Base-by-base conservation (phyloP, 1,284 basidiomycete species). In the Pyrrhoderma noxium region DNA sequence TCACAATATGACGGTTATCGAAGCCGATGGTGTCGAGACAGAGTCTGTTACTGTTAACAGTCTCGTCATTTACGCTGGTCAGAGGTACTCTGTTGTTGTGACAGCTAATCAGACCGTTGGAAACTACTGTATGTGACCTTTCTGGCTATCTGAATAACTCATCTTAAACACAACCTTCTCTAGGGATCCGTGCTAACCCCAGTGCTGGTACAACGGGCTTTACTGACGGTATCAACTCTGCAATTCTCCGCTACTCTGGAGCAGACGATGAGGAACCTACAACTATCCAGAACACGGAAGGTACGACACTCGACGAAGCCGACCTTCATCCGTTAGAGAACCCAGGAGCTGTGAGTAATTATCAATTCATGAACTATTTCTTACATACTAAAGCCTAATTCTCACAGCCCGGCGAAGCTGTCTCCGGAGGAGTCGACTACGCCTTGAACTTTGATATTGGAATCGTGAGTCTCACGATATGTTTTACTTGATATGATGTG, bases 61-160 rank as follows among this genome's bases (percentile, higher is more conserved):
- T 3, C 54, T 67, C 45, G 60, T 62, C 34, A 65, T 70, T 42
- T 65, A 69, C 46, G 65, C 71, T 7, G 67, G 58, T 9, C 69
- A 71, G 55, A 65, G 69, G 8, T 70, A 70, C 51, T 68, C 67
- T 8, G 62, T 69, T 47, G 62, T 70, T 34, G 64, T 69, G 50
- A 45, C 61, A 59, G 67, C 69, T 2, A 59, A 65, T 48, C 67
- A 70, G 55, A 47, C 61, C 3, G 61, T 69, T 9, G 64, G 57
- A 38, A 70, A 70, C 56, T 71, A 70, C 57, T 70, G 69, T 58
- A 46, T 44, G 51, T 42, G 8, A 44, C 8, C 41, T n/a, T 16
- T 5, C 38, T 53, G 19, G 11, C 22, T 14, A 14, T 37, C 7
- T 42, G 23, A n/a, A 34, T 48, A 1, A 11, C 35, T 11, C 9